These are phyloP conservation scores for Nematocida sp. DNA, from an alignment of 371 early-diverging fungal genomes.

Conservation along the genomic window DNA sequence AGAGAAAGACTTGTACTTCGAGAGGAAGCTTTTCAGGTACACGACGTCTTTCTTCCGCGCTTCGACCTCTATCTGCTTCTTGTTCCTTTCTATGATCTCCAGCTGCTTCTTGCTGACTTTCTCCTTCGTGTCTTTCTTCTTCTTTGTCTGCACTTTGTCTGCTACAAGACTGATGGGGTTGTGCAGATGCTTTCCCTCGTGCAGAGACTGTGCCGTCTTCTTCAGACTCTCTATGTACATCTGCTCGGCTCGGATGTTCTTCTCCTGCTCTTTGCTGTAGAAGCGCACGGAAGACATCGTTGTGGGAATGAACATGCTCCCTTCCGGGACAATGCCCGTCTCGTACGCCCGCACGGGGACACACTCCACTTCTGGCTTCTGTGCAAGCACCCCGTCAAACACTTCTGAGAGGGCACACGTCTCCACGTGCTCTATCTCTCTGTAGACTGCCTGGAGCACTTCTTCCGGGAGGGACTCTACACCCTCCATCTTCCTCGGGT, in stretches of 20 bases:
- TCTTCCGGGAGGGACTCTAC: neutral
- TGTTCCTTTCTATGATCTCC: constrained; percentile 61
- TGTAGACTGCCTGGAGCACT: neutral
- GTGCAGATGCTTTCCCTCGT: constrained; percentile 48
- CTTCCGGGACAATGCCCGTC: neutral
- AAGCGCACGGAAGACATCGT: constrained; percentile 9
- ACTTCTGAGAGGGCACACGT: neutral
- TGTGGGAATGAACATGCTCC: constrained; percentile 8
- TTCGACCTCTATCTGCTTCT: constrained; percentile 54
- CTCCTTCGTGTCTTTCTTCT: constrained; percentile 39
- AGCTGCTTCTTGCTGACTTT: constrained; percentile 59
- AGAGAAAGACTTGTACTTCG: constrained; percentile 52
- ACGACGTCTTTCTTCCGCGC: constrained; percentile 55
- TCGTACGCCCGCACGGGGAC: neutral
- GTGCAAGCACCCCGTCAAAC: constrained; percentile 25
- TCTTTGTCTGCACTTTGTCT: constrained; percentile 27
- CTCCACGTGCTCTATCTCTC: neutral
- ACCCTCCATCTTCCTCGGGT: neutral
- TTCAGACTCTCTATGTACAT: constrained; percentile 53
- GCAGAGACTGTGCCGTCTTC: constrained; percentile 48
- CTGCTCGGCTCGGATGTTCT: constrained; percentile 39
- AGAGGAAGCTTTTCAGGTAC: constrained; percentile 59
- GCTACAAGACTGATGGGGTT: constrained; percentile 39
- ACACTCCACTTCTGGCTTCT: neutral
- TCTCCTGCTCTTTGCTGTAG: constrained; percentile 48